Percentiles rank a stretch among this genome's conserved stretches.
Conservation (phyloP, 2,329 filamentous ascomycete species). For the Cucurbitaria berberidis region DNA sequence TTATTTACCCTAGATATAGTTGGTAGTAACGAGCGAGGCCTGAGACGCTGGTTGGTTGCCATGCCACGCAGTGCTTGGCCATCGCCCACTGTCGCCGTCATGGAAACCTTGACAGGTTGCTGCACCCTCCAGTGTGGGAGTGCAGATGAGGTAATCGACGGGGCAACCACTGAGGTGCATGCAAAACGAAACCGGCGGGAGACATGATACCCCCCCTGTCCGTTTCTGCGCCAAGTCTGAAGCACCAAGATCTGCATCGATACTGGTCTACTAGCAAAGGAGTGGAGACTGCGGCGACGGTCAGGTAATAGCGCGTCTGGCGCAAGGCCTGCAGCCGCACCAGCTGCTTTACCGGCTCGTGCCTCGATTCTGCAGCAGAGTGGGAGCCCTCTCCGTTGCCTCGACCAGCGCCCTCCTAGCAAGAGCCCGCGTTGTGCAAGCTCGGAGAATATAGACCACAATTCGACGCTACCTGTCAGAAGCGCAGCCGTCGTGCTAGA, state of each 20-base stretch:
- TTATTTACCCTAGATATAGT: too few species aligned
- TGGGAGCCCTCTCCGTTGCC: conserved; percentile 36
- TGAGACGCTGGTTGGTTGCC: conserved; percentile 27
- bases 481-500: conserved; percentile 40
- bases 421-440: conserved; percentile 36
- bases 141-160: conserved; percentile 33
- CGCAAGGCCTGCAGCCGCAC: conserved; percentile 37
- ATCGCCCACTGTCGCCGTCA: conserved; percentile 24
- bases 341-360: conserved; percentile 44
- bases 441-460: conserved; percentile 49
- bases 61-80: conserved; percentile 28
- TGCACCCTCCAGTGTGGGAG: conserved; percentile 32
- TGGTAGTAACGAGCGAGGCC: conserved; percentile 15
- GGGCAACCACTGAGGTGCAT: conserved; percentile 19
- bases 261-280: conserved; percentile 23
- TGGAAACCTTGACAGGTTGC: conserved; percentile 41
- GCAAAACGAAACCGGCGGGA: conserved; percentile 32
- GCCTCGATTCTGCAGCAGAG: conserved; percentile 43
- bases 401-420: conserved; percentile 27
- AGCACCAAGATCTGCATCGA: conserved; percentile 41
- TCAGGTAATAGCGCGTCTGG: conserved; percentile 33
- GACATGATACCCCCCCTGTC: conserved; percentile 35
- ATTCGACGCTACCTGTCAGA: conserved; percentile 47
- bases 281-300: conserved; percentile 35
- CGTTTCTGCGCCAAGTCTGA: conserved; percentile 42